Conservation (phyloP, 192 early-diverging fungal genomes). For the Borealophlyctis nickersoniae region DNA sequence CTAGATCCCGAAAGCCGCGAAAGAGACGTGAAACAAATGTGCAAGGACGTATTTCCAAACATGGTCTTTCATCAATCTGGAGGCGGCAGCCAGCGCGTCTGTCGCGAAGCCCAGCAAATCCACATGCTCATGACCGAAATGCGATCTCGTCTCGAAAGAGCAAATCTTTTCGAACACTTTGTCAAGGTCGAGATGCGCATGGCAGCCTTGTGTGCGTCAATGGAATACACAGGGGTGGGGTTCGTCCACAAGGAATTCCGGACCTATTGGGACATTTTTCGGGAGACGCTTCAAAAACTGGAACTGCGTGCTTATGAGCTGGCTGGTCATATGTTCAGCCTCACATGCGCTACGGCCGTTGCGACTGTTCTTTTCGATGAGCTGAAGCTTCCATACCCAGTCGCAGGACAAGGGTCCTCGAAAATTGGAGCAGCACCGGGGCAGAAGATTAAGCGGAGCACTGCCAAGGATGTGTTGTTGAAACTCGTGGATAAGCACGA, state of each 20-base stretch:
- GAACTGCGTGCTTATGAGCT: conserved; percentile 4
- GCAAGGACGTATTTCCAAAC: not conserved
- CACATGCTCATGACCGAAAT: conserved; percentile 1
- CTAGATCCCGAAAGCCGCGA: conserved; percentile 14
- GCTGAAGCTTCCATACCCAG: conserved; percentile 8
- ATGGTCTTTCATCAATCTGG: not conserved
- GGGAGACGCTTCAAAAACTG: not conserved
- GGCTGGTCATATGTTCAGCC: conserved; percentile 4
- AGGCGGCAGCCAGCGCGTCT: not conserved
- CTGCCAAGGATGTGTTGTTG: conserved; percentile 22
- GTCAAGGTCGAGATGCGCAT: conserved; percentile 23
- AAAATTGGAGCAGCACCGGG: not conserved
- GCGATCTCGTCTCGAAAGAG: not conserved
- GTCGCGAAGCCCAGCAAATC: conserved; percentile 7
- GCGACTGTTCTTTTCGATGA: conserved; percentile 13
- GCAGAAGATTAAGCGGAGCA: conserved; percentile 13
- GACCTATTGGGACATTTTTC: conserved; percentile 1
- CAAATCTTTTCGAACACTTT: conserved; percentile 21
- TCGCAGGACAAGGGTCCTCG: not conserved
- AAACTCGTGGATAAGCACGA: conserved; percentile 16
- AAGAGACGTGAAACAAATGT: conserved; percentile 5
- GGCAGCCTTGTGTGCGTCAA: conserved; percentile 13
- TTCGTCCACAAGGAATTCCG: conserved; percentile 12
- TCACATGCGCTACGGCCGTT: conserved; percentile 1
- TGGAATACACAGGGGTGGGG: conserved; percentile 25